Base-by-base conservation (phyloP, 2,329 filamentous ascomycete genomes). In the Fusarium veterinarium region DNA sequence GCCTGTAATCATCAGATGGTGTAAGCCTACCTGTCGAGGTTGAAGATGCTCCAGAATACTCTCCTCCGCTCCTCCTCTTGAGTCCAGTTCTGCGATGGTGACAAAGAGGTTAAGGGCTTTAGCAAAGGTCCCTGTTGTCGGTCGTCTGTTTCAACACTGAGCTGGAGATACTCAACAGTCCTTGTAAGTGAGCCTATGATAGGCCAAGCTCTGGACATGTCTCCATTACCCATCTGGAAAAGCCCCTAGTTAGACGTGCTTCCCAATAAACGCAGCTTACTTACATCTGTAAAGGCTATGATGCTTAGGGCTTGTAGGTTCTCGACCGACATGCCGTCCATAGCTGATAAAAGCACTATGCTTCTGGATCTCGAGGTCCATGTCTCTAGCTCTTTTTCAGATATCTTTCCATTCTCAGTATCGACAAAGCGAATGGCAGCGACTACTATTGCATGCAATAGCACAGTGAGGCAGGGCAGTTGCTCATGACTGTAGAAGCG, bases 11-110 rank as follows among this genome's bases (percentile, higher is more conserved):
- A 23, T 2, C 3, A 19, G 9, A 8, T 5, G 1, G 0, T 6
- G 14, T 33, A 1, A 23, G 5, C 30, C 1, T 63, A 80, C 79
- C 79, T 77, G 25, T 81, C 80, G 0, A 81, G 51, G 5, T 75
- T 76, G 41, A 81, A 81, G 6, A 81, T 73, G 3, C 73, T 81
- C 80, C 80, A 81, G 49, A 81, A 81, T 0, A 81, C 79, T 12
- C 80, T 65, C 6, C 80, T 64, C 8, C 80, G 64, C 33, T 81
- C 78, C 8, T 81, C 79, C 17, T 80, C 78, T 6, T 81, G 77
- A 0, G 79, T 75, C 80, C 80, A 81, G 33, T 70, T 76, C 6
- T 76, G 69, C 3, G 82, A 73, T 1, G 65, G 70, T 0, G 58
- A n/a, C 12, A 60, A 14, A 8, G 59, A 69, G 4, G 55, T 64